Evolutionary conservation across 768 basidiomycete species (phyloP).

Genomic region (Ramaria rubella): DNA sequence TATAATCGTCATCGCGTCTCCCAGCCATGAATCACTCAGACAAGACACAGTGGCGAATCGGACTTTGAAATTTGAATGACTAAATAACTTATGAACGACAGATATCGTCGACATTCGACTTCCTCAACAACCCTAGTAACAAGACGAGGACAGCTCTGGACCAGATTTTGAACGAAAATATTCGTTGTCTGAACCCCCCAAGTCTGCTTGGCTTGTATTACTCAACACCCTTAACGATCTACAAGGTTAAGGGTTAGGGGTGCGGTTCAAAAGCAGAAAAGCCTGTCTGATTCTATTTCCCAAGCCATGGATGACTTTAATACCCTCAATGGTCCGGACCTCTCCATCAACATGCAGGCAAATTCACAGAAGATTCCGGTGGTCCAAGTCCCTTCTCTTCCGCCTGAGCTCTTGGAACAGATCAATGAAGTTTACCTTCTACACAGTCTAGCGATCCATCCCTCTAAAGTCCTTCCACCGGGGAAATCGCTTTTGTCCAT

Average conservation of each 20-base stretch:
- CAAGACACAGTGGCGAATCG: neutral
- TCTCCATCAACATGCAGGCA: neutral
- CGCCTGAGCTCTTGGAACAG: slow-evolving; percentile 43
- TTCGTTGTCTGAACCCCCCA: neutral
- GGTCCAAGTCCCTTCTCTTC: neutral
- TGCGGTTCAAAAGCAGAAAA: neutral
- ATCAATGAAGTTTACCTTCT: slow-evolving; percentile 60
- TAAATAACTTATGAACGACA: neutral
- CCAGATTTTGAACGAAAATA: neutral
- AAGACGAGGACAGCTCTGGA: neutral
- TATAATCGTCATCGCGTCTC: slow-evolving; percentile 9
- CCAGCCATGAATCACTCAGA: slow-evolving; percentile 1
- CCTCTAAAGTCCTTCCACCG: slow-evolving; percentile 53
- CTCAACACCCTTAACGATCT: neutral
- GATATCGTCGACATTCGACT: neutral
- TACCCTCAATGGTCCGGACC: neutral
- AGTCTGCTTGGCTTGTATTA: neutral
- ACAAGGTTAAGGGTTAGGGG: slow-evolving; percentile 1
- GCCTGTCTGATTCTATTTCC: neutral
- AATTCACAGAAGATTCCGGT: neutral
- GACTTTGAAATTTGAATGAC: neutral
- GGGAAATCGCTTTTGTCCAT: slow-evolving; percentile 68
- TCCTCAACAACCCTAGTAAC: neutral
- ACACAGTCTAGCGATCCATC: slow-evolving; percentile 60
- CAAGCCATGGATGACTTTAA: neutral